Percentiles rank a stretch among this genome's conserved stretches.
Conservation (phyloP, 2,329 filamentous ascomycete species). For the Xylaria sp. region DNA sequence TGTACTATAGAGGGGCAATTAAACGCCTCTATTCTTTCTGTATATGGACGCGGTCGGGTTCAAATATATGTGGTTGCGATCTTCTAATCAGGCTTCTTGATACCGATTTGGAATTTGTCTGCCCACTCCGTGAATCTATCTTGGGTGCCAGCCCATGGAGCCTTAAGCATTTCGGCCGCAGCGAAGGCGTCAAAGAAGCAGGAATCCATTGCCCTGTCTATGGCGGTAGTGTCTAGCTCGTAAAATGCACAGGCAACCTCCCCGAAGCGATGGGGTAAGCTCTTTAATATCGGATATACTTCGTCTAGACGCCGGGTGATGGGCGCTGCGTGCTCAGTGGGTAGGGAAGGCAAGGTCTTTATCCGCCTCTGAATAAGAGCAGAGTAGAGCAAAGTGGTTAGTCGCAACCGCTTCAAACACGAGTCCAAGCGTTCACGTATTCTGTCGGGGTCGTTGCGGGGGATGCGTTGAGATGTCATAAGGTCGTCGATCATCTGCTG, state of each 20-base stretch:
- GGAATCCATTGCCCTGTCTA: constrained; percentile 66
- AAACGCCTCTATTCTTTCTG: background rate
- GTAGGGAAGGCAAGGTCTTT: constrained; percentile 64
- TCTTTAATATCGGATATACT: constrained; percentile 64
- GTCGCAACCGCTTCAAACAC: constrained; percentile 71
- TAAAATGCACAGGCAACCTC: constrained; percentile 79
- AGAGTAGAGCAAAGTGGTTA: constrained; percentile 74
- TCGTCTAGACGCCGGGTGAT: constrained; percentile 62
- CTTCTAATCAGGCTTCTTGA: constrained; percentile 56
- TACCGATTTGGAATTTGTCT: constrained; percentile 64
- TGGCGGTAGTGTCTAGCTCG: constrained; percentile 67
- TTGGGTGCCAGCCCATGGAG: constrained; percentile 70
- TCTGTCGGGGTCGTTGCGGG: constrained; percentile 69
- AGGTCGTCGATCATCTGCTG: constrained; percentile 74
- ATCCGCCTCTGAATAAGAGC: constrained; percentile 76
- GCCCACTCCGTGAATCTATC: constrained; percentile 86
- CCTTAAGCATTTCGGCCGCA: constrained; percentile 64
- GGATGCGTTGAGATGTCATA: constrained; percentile 72
- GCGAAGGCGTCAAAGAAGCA: constrained; percentile 69
- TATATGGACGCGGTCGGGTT: background rate
- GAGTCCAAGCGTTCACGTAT: constrained; percentile 73
- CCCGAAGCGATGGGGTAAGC: constrained; percentile 74
- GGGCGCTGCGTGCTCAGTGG: constrained; percentile 45
- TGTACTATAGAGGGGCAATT: background rate
- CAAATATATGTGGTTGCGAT: background rate